Evolutionary conservation across 495 filamentous ascomycete species (phyloP), one percentile per base, ranked within the genome.

Genomic region (Lasiosphaeria ovina): DNA sequence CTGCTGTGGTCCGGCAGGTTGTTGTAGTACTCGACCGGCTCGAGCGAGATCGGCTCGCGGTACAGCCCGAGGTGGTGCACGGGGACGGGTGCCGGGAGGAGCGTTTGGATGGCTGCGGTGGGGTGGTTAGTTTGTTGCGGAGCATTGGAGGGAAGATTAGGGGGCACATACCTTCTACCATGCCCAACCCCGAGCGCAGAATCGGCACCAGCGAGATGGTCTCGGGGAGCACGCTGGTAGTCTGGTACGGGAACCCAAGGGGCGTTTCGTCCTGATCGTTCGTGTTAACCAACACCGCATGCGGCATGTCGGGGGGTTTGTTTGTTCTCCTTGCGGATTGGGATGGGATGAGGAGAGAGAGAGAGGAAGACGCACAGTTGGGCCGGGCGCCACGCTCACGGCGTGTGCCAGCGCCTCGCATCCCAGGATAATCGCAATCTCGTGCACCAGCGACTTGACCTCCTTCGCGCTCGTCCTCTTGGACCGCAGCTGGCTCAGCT

Each of bases 21-120:
- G 78, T 91, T 98, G 81, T 98, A 98, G 82, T 98, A 98, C 77
- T 98, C 93, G 51, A 98, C 93, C 0, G 93, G 92, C 54, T 89
- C 83, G 34, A 97, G 86, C 40, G 89, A 89, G 60, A 84, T 82
- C 35, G 87, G 88, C 68, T 97, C 93, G 66, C 93, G 89, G 78
- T 90, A 98, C 61, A 98, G 86, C 49, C 93, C 93, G 31, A 98
- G 87, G 73, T 98, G 93, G 76, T 98, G 90, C 63, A 98, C 84
- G 14, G 93, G 88, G 38, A 91, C 89, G 3, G 92, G 81, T 54
- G 73, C 71, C 3, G 93, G 93, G 58, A 98, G 90, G 66, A 98
- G 80, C 61, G 85, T 85, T 77, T 91, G 86, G 35, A 97, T 74
- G 3, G 93, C 93, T 91, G 59, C 3, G 35, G 35, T 3, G 38